These are phyloP conservation scores for Dendrocalamus sinicus DNA, from an alignment of 176 grass and related monocot species.

Conservation along the genomic window DNA sequence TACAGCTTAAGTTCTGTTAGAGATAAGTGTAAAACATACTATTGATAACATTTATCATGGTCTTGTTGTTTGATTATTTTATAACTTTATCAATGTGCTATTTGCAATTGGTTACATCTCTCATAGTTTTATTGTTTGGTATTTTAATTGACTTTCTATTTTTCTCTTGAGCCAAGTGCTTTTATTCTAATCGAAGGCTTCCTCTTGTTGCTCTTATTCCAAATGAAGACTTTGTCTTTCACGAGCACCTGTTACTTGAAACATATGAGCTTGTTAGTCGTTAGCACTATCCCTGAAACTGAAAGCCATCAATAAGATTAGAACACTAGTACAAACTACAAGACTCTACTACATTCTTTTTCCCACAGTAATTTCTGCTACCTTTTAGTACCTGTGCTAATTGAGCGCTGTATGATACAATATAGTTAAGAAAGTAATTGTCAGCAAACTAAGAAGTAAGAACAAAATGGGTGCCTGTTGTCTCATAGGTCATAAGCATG, in stretches of 20 bases:
- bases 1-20: constrained; percentile 13
- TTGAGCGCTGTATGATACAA: not conserved
- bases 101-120: not conserved
- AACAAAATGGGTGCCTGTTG: not conserved
- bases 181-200: not conserved
- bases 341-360: not conserved
- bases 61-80: constrained; percentile 26
- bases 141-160: not conserved
- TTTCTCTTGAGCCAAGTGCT: not conserved
- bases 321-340: not conserved
- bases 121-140: not conserved
- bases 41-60: not conserved
- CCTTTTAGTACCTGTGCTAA: no score
- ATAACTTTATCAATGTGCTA: not conserved
- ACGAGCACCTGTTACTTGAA: not conserved
- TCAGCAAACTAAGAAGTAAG: not conserved
- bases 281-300: not conserved
- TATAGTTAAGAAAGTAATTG: not conserved
- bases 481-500: not conserved
- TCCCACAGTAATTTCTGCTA: no score
- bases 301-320: not conserved
- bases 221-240: not conserved
- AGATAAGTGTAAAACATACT: not conserved
- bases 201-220: constrained; percentile 10
- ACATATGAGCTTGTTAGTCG: not conserved